Evolutionary conservation across 2,329 filamentous ascomycete species (phyloP), one percentile per base, ranked within the genome.

Genomic region (Coniochaeta sp.): DNA sequence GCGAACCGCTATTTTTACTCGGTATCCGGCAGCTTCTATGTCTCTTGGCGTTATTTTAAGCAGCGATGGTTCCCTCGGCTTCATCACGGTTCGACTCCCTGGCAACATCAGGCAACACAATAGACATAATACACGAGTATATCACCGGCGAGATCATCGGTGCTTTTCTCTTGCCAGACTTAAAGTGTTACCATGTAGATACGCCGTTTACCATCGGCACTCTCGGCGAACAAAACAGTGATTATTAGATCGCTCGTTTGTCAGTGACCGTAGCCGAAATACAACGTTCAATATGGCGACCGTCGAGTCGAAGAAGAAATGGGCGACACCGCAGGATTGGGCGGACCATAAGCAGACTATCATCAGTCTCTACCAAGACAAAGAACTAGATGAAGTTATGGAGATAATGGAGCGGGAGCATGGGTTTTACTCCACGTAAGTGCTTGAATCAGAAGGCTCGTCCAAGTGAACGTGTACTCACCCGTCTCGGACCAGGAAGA

Each of bases 301-400:
- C 6, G 31, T 36, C 33, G 54, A 36, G 22, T 56, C 54, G n/a
- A 76, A 1, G 66, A 82, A 12, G 81, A 77, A 64, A 73, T 70
- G 44, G 70, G 66, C 40, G 80, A 80, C 4, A 76, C 78, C 59
- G 54, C 61, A 59, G 62, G 62, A 52, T 62, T 60, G 59, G 59
- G 40, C 16, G 12, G 40, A 24, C 24, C 57, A 58, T 16, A 47
- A 50, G 57, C 24, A 58, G 28, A 44, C 33, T 7, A 36, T 57
- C 17, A 40, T 54, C 28, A n/a, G 40, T 19, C 47, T 58, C 36
- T 58, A 60, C 36, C 31, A 16, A 19, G 31, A 38, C 16, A 43
- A 24, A 31, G 61, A 60, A 33, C 50, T 59, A 38, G 58, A 58
- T 38, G 56, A 58, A 16, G 34, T 57, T 24, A 59, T 50, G 47